Evolutionary conservation across 2,329 filamentous ascomycete genomes (phyloP), one percentile per base, ranked within the genome.

Genomic region (Arthroderma sp.): DNA sequence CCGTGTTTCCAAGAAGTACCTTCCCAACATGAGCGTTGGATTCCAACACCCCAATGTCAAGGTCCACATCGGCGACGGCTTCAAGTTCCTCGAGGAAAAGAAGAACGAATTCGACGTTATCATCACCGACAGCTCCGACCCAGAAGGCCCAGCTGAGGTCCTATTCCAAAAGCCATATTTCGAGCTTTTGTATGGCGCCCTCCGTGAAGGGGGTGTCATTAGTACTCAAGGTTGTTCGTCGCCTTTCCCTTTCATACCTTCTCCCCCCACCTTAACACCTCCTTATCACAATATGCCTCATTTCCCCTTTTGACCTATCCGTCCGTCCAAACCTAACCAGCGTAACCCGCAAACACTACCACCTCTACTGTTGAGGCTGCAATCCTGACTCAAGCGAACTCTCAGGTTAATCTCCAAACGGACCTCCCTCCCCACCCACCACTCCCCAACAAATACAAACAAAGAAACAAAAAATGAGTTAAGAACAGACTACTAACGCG

Each of bases 171-270:
- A 95, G 77, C 83, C 87, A 51, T 98, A 98, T 78, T 98, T 96
- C 69, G 76, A 95, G 76, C 81, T 98, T 56, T 78, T 98, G 51
- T 75, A 83, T 66, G 84, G 82, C 61, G 91, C 91, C 58, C 80
- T 96, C 58, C 81, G 85, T 56, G 86, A 94, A 61, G 89, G 88
- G 70, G 91, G 91, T 73, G 87, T 98, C 64, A 96, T 98, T 72
- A 89, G 87, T 70, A 98, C 91, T 65, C 91, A 98, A 95, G 91
- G 91, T 98, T 94, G 86, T 94, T 87, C 78, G 86, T 86, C 75
- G 80, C 82, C 80, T 77, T 78, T 88, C 83, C 75, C 83, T 80
- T 74, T 78, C 78, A 77, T 74, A 74, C 69, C 74, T 67, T 88
- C 83, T 48, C 40, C 42, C 43, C 45, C 48, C 47, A 46, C 40